phyloP scores from a whole-genome alignment of 2,329 filamentous ascomycete species.

The Fusarium sp. region DNA sequence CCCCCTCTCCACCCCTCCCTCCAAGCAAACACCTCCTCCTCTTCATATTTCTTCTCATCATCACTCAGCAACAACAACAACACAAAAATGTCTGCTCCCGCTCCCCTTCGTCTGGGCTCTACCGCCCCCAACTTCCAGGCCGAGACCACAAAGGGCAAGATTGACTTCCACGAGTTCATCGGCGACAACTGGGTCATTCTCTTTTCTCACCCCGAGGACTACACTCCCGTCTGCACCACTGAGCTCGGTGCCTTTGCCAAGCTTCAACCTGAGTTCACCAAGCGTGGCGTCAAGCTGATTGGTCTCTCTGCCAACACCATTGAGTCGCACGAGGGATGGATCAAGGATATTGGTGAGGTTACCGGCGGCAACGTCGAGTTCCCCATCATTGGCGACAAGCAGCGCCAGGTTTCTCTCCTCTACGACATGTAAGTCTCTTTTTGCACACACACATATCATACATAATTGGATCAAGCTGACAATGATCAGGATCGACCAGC shows the following conservation, averaged over 20 bases:
- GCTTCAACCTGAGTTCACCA: constrained; percentile 86
- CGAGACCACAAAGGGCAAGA: constrained; percentile 79
- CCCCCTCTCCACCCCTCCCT: background rate
- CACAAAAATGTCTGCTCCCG: constrained; percentile 44
- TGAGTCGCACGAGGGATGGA: constrained; percentile 85
- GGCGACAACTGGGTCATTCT: constrained; percentile 82
- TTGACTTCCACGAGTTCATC: constrained; percentile 86
- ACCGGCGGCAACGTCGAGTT: constrained; percentile 75
- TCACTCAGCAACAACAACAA: background rate
- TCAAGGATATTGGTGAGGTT: constrained; percentile 87
- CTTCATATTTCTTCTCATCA: background rate
- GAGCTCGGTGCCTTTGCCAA: constrained; percentile 94
- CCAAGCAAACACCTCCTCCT: background rate
- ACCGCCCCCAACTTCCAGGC: constrained; percentile 84
- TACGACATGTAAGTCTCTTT: constrained; percentile 75
- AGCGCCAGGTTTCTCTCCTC: constrained; percentile 76
- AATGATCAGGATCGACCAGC: constrained; percentile 72
- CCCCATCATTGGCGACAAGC: constrained; percentile 84
- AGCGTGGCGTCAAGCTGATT: constrained; percentile 89
- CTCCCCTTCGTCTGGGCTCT: constrained; percentile 68
- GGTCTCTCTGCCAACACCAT: constrained; percentile 89
- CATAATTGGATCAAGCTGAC: background rate
- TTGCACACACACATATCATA: too few relatives aligned
- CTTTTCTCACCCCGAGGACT: constrained; percentile 89
- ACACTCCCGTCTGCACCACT: constrained; percentile 94